Conservation (phyloP, 1,284 basidiomycete genomes). For the Melanopsichium pennsylvanicum region DNA sequence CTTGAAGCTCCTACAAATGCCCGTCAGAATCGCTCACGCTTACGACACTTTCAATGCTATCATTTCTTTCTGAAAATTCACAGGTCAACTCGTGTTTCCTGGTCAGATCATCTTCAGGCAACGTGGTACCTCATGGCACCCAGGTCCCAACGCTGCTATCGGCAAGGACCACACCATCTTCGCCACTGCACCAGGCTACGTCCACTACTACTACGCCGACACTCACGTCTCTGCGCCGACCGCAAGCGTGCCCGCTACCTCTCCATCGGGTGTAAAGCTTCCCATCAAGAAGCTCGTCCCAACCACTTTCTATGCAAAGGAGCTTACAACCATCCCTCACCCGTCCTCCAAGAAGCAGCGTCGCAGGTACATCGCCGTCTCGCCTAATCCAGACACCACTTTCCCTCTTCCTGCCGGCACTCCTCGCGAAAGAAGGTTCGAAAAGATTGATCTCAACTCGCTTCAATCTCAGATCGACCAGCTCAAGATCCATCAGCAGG, state of each 20-base stretch:
- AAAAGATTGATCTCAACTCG: constrained; percentile 57
- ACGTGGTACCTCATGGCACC: constrained; percentile 63
- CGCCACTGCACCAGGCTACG: constrained; percentile 60
- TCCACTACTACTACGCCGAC: constrained; percentile 61
- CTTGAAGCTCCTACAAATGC: too few relatives aligned
- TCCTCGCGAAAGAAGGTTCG: constrained; percentile 53
- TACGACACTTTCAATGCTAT: too few relatives aligned
- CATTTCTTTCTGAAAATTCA: not conserved
- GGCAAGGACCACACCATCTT: constrained; percentile 65
- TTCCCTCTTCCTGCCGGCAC: constrained; percentile 45
- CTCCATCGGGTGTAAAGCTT: constrained; percentile 31
- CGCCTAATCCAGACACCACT: constrained; percentile 39
- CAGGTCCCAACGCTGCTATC: constrained; percentile 61
- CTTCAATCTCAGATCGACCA: constrained; percentile 46
- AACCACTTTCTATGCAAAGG: constrained; percentile 35
- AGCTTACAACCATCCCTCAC: constrained; percentile 44
- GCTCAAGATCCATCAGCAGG: constrained; percentile 42
- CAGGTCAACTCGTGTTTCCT: constrained; percentile 55
- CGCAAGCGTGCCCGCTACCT: constrained; percentile 4
- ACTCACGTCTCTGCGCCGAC: constrained; percentile 5
- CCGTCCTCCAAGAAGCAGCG: constrained; percentile 52
- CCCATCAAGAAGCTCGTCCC: constrained; percentile 31
- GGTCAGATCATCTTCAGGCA: constrained; percentile 64
- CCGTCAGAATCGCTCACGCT: too few relatives aligned
- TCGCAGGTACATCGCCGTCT: constrained; percentile 61